Evolutionary conservation across 768 basidiomycete species (phyloP).

Genomic region (Agrocybe chaxingu): DNA sequence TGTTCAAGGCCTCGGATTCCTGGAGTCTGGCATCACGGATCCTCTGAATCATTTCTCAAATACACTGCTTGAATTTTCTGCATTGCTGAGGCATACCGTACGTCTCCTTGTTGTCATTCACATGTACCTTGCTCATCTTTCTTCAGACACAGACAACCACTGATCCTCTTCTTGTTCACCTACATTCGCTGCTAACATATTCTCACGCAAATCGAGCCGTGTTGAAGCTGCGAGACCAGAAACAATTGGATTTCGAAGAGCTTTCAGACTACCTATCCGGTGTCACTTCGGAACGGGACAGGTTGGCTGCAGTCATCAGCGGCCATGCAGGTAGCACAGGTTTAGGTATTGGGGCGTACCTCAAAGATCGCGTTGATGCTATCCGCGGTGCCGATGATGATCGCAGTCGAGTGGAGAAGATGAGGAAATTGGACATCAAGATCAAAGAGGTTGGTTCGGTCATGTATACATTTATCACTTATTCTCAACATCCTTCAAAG

Average conservation of each 20-base stretch:
- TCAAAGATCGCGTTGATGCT: conserved; percentile 90
- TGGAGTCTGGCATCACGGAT: conserved; percentile 98
- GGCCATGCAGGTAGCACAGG: conserved; percentile 87
- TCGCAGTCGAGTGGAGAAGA: conserved; percentile 87
- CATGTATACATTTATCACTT: not conserved
- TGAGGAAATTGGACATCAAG: conserved; percentile 87
- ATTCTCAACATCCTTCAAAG: conserved; percentile 34
- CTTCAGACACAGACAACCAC: conserved; percentile 82
- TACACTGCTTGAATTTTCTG: conserved; percentile 92
- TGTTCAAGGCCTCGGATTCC: conserved; percentile 94
- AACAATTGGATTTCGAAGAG: conserved; percentile 98
- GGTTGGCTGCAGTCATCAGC: conserved; percentile 83
- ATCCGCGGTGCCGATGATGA: conserved; percentile 93
- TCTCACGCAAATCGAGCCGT: conserved; percentile 92
- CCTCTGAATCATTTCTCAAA: conserved; percentile 96
- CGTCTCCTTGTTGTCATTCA: conserved; percentile 16
- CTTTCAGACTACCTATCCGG: conserved; percentile 91
- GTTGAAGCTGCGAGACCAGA: conserved; percentile 93
- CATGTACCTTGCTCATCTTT: not conserved
- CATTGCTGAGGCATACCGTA: conserved; percentile 81
- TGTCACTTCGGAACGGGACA: conserved; percentile 90
- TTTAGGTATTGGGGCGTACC: conserved; percentile 81
- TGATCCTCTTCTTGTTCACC: conserved; percentile 86
- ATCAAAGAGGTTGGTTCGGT: conserved; percentile 81
- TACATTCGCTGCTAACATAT: conserved; percentile 92